Evolutionary conservation across 345 rosid genomes (phyloP), one percentile per base, ranked within the genome.

Genomic region (Pelargonium nanum): DNA sequence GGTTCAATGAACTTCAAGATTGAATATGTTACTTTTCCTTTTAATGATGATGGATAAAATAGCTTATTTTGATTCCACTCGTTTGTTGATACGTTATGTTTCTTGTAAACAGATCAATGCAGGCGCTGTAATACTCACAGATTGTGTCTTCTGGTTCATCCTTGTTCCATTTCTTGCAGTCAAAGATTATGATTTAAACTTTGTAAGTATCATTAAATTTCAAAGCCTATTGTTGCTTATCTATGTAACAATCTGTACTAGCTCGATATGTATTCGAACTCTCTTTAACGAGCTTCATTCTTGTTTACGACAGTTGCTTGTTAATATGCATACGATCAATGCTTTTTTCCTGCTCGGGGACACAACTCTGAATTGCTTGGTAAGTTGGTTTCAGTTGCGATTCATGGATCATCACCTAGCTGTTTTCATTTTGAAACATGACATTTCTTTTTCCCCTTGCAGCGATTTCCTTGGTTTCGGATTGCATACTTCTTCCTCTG

Each of bases 51-150:
- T 50, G 19, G 26, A 52, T 59, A 6, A 9, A 13, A 32, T 56
- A n/a, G 59, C n/a, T 55, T 58, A 23, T 20, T 28, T 10, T 51
- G 22, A 5, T 34, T 23, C 22, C 16, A 53, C 23, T 6, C 17
- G 19, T 19, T 45, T 44, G 19, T 15, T 73, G 61, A 68, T 53
- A 20, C 16, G 52, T 26, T 44, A 26, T 24, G 57, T 59, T 12
- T 62, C 7, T 58, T 57, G 55, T 32, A 53, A 68, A 62, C 85
- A 94, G 99, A 84, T 90, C 80, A 90, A 80, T 81, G 99, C 97
- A 20, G 97, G 99, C n/a, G 95, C 97, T 26, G 99, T 94, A 62
- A 57, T 94, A 83, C 86, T 94, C 51, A 94, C 99, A 5, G 99
- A 94, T 68, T 83, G 79, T 65, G 89, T 90, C 65, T 94, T 94